Evolutionary conservation across 768 basidiomycete genomes (phyloP).

Genomic region (Tephrocybe sp.): DNA sequence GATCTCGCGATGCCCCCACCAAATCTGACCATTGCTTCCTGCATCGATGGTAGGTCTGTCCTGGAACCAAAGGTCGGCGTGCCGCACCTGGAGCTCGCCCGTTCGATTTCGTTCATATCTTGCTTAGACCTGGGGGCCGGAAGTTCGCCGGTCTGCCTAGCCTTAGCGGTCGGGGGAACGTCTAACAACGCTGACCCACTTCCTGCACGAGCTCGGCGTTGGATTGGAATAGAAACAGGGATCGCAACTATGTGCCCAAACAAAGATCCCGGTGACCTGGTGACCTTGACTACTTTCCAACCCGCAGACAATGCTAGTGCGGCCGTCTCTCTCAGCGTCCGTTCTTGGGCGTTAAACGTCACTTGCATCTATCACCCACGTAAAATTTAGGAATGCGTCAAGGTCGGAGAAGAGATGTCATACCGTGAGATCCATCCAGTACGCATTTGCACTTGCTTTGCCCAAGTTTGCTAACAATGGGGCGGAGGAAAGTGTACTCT

Average conservation of each 20-base stretch:
- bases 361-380: constrained; percentile 55
- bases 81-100: constrained; percentile 50
- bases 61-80: constrained; percentile 64
- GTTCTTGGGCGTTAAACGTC: constrained; percentile 66
- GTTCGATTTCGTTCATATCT: constrained; percentile 36
- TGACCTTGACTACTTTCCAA: constrained; percentile 59
- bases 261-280: constrained; percentile 55
- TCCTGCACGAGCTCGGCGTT: constrained; percentile 19
- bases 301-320: constrained; percentile 53
- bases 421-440: constrained; percentile 71
- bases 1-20: constrained; percentile 23
- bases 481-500: constrained; percentile 49
- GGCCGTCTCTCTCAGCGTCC: constrained; percentile 63
- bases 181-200: constrained; percentile 23
- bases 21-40: constrained; percentile 41
- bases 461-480: constrained; percentile 75
- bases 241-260: constrained; percentile 73
- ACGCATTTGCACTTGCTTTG: constrained; percentile 66
- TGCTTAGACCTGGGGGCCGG: constrained; percentile 8
- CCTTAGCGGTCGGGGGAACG: constrained; percentile 7
- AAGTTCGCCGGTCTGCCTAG: not conserved
- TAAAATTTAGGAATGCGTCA: not conserved
- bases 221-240: constrained; percentile 49
- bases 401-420: constrained; percentile 12
- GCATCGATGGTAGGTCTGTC: constrained; percentile 41